Conservation (phyloP, 805 yeast species). For the Ogataea neopini region DNA sequence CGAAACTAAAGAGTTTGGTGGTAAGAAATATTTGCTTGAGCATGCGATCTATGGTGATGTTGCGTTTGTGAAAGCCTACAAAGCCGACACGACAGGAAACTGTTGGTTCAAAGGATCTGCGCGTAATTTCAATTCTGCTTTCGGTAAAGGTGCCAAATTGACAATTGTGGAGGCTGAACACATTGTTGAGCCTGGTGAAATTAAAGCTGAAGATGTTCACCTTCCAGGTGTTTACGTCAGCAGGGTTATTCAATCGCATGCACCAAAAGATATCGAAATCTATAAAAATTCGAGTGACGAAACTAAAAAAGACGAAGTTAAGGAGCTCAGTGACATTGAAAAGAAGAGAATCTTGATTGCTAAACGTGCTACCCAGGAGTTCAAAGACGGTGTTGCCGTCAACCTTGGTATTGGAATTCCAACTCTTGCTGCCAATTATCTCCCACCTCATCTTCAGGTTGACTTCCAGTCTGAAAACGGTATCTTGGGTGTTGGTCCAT, state of each 20-base stretch:
- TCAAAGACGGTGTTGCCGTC: conserved; percentile 43
- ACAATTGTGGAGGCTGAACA: conserved; percentile 55
- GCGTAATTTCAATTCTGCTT: conserved; percentile 45
- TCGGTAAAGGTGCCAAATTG: conserved; percentile 46
- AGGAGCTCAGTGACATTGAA: conserved; percentile 8
- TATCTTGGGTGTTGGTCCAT: conserved; percentile 50
- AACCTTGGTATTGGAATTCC: conserved; percentile 56
- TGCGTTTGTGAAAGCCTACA: conserved; percentile 48
- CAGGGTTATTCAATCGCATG: conserved; percentile 41
- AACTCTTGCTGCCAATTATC: conserved; percentile 45
- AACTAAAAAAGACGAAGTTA: not conserved
- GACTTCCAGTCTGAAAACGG: conserved; percentile 52
- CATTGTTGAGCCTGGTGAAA: conserved; percentile 47
- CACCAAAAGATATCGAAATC: conserved; percentile 46
- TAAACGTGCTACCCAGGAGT: conserved; percentile 47
- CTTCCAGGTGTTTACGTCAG: conserved; percentile 48
- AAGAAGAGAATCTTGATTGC: conserved; percentile 38
- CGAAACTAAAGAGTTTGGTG: conserved; percentile 45
- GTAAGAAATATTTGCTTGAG: conserved; percentile 45
- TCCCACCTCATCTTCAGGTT: conserved; percentile 39
- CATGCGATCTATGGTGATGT: conserved; percentile 48
- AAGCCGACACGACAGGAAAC: conserved; percentile 50
- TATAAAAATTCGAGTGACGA: conserved; percentile 18
- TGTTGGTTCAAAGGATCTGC: conserved; percentile 49
- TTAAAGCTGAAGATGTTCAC: conserved; percentile 46